phyloP scores from a whole-genome alignment of 257 asterid genomes.

The Coffea eugenioides region DNA sequence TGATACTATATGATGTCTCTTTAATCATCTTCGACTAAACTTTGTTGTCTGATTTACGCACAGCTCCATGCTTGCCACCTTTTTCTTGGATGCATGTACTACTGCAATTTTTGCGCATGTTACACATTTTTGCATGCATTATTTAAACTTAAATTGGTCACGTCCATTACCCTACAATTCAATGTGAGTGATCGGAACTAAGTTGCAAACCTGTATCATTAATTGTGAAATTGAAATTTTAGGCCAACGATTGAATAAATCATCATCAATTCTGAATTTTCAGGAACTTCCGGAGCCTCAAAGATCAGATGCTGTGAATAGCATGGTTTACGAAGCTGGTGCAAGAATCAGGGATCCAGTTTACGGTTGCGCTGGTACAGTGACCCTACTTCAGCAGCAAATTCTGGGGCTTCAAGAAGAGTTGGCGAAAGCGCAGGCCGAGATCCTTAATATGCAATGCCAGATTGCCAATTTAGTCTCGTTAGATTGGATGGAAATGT shows the following conservation, averaged over 20 bases:
- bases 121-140: too few species aligned
- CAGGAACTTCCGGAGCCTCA: slow-evolving; percentile 31
- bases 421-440: slow-evolving; percentile 30
- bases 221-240: background rate
- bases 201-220: background rate
- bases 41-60: too few species aligned
- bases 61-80: too few species aligned
- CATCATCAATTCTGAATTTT: background rate
- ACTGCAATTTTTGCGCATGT: too few species aligned
- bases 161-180: background rate
- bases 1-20: too few species aligned
- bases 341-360: slow-evolving; percentile 36
- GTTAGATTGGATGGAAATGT: slow-evolving; percentile 21
- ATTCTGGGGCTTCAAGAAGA: slow-evolving; percentile 25
- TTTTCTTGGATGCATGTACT: too few species aligned
- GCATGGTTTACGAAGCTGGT: slow-evolving; percentile 33
- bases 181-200: background rate
- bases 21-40: too few species aligned
- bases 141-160: background rate
- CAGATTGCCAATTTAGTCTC: slow-evolving; percentile 23
- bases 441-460: slow-evolving; percentile 29
- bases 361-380: slow-evolving; percentile 30
- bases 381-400: slow-evolving; percentile 27
- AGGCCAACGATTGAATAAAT: background rate
- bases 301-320: slow-evolving; percentile 31